Evolutionary conservation across 345 rosid species (phyloP), one percentile per base, ranked within the genome.

Genomic region (Dovyalis caffra): DNA sequence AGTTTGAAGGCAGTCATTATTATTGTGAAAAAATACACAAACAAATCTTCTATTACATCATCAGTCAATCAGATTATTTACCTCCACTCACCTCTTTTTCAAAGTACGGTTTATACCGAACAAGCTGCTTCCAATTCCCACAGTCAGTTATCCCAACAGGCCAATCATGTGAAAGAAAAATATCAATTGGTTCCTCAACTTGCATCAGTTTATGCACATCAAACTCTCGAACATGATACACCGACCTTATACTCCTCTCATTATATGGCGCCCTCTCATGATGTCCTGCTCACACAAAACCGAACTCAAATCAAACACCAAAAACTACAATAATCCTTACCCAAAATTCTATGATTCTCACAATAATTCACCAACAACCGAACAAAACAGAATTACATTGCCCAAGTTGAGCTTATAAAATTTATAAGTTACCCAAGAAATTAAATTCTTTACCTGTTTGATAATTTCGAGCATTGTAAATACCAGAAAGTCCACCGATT

Each of bases 131-230:
- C 79, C 88, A 86, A 74, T 95, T 82, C 77, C 93, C 96, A 76
- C 78, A 90, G 73, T 95, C 96, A 83, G 96, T 88, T 69, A 93
- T 89, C 33, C 97, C 97, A 82, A 88, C 84, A 72, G 97, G 98
- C 98, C 99, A 95, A 78, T 95, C 96, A 70, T 95, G 98, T 58
- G 99, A 93, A 76, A 95, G 95, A 78, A 95, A 93, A 74, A 93
- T 86, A 81, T 95, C 91, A 77, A 93, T 81, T 0, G 93, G 99
- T 75, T 91, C 92, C 82, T 86, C 86, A 33, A 90, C 78, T 69
- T 90, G 93, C 96, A 90, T 85, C 78, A 95, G 89, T 85, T 91
- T 93, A 75, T 85, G 87, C 20, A 95, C 97, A 75, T 95, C 98
- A 79, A 87, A 95, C 80, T 93, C 96, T 64, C 98, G 93, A 75